phyloP scores from a whole-genome alignment of 768 basidiomycete species.

The Phanerodontia chrysosporium region DNA sequence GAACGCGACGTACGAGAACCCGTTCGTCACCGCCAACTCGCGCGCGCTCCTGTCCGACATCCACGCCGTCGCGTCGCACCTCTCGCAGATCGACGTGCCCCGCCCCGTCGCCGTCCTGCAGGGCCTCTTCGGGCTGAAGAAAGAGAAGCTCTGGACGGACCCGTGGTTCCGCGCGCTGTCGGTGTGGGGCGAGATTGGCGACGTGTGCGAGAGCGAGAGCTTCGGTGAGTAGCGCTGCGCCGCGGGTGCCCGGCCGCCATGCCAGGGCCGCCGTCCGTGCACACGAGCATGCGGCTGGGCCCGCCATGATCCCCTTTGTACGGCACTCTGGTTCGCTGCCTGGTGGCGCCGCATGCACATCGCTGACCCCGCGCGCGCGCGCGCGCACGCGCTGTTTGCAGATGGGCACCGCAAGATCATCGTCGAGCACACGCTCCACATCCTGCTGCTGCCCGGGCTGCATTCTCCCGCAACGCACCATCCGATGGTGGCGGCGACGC shows the following conservation, averaged over 20 bases:
- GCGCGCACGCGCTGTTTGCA: too few relatives aligned
- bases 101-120: slow-evolving; percentile 57
- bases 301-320: background rate
- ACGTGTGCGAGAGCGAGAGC: slow-evolving; percentile 73
- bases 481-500: background rate
- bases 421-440: slow-evolving; percentile 76
- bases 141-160: slow-evolving; percentile 28
- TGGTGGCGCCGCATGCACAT: background rate
- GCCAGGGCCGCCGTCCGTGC: background rate
- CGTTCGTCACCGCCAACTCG: slow-evolving; percentile 70
- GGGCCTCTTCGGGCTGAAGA: slow-evolving; percentile 46
- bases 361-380: background rate
- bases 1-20: slow-evolving; percentile 78
- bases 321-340: background rate
- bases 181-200: slow-evolving; percentile 72
- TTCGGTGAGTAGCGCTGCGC: slow-evolving; percentile 49
- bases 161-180: slow-evolving; percentile 61
- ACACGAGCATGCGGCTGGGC: background rate
- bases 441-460: slow-evolving; percentile 70
- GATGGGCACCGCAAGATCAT: slow-evolving; percentile 73
- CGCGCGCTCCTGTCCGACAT: slow-evolving; percentile 71
- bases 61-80: slow-evolving; percentile 53
- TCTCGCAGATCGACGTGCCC: slow-evolving; percentile 64
- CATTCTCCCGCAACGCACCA: slow-evolving; percentile 34
- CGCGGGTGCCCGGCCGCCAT: background rate